Evolutionary conservation across 2,329 filamentous ascomycete species (phyloP), one percentile per base, ranked within the genome.

Genomic region (Aspergillus eucalypticola): DNA sequence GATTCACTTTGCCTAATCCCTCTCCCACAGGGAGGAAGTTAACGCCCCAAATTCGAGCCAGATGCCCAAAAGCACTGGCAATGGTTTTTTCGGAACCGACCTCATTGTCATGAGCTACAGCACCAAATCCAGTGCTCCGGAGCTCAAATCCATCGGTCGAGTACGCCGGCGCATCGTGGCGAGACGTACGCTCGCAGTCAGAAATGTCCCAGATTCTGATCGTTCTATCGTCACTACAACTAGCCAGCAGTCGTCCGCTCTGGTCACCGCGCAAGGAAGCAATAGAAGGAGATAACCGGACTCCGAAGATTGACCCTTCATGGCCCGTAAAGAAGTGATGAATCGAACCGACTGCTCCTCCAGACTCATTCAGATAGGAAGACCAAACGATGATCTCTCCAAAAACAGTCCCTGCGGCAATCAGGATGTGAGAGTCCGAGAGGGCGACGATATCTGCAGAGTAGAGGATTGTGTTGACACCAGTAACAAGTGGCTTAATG

Each of bases 361-460:
- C 50, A 17, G 59, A 50, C 13, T 67, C 56, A 42, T 49, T 48
- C 21, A 83, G 67, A 50, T 79, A 77, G 67, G 86, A 92, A 65
- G 88, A 90, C 95, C 95, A 98, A 15, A 96, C 85, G 39, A 97
- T 82, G 35, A 99, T 90, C 74, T 98, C 93, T 3, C 95, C 95
- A 76, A 98, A 98, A 1, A 94, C 92, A 0, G 95, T 98, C 1
- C 95, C 95, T 3, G 90, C 90, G 6, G 92, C 91, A 54, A 97
- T 85, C 19, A 97, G 82, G 49, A 96, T 80, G 54, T 81, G 80
- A 48, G 81, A 79, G 5, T 75, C 56, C 6, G 83, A 82, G 7
- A 87, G 76, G 83, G 89, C 91, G 41, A 82, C 77, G 17, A 96
- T 75, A 69, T 90, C 86, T 5, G 92, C 94, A 15, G 92, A 91